Conservation (phyloP, 352 stramenopile genomes). For the Globisporangium recalcitrans region DNA sequence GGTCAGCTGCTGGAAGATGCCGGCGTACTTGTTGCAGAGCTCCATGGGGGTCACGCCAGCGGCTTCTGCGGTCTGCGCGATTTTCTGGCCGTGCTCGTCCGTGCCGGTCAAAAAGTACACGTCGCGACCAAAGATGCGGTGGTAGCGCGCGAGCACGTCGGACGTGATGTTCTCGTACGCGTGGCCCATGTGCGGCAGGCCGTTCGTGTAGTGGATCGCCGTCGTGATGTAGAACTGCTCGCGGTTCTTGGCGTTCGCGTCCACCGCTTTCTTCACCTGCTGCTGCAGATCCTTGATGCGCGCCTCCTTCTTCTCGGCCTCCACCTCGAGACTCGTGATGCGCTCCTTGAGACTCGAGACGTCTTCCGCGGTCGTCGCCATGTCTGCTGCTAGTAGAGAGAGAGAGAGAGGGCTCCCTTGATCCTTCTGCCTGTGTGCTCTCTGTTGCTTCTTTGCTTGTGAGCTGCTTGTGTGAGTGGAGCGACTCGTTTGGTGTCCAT, state of each 20-base stretch:
- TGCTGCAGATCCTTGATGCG: slow-evolving; percentile 35
- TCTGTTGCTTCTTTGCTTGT: not conserved
- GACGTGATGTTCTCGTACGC: slow-evolving; percentile 97
- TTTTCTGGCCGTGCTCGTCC: slow-evolving; percentile 99
- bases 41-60: slow-evolving; percentile 90
- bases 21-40: slow-evolving; percentile 94
- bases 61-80: slow-evolving; percentile 94
- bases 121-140: slow-evolving; percentile 83
- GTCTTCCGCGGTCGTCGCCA: slow-evolving; percentile 20
- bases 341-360: slow-evolving; percentile 28
- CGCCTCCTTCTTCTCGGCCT: slow-evolving; percentile 23
- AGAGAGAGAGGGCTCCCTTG: not conserved
- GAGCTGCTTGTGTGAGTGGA: not conserved
- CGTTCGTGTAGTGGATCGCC: slow-evolving; percentile 99
- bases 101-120: slow-evolving; percentile 88
- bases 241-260: slow-evolving; percentile 31
- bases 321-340: slow-evolving; percentile 39
- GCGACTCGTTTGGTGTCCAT: not conserved
- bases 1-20: slow-evolving; percentile 83
- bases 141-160: slow-evolving; percentile 96
- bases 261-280: slow-evolving; percentile 37
- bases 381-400: not conserved
- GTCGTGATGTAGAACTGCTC: slow-evolving; percentile 97
- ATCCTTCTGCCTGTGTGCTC: not conserved
- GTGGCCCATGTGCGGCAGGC: slow-evolving; percentile 96